Percentiles rank a stretch among this genome's conserved stretches.
These are phyloP conservation scores for Suhomyces wounanorum DNA, from an alignment of 1,139 yeast species.

Conservation along the genomic window DNA sequence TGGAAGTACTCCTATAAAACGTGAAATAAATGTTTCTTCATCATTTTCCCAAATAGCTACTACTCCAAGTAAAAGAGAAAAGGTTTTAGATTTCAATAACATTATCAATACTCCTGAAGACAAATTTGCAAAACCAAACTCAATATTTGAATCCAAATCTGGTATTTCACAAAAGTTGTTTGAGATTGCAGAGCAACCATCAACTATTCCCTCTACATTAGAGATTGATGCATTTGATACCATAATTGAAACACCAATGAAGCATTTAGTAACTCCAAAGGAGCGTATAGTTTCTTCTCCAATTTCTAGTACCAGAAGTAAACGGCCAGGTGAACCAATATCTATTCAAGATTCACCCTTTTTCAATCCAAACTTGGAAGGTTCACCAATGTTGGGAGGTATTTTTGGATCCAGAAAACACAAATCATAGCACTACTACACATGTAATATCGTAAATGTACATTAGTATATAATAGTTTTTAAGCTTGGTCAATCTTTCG, in stretches of 20 bases:
- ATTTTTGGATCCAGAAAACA: conserved; percentile 4
- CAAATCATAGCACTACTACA: background rate
- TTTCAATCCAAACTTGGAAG: conserved; percentile 25
- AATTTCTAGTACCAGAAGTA: conserved; percentile 12
- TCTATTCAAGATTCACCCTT: conserved; percentile 36
- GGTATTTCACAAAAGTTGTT: conserved; percentile 7
- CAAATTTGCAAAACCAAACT: conserved; percentile 5
- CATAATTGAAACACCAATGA: conserved; percentile 2
- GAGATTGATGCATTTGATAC: background rate
- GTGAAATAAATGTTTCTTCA: background rate
- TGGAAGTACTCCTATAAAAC: conserved; percentile 6
- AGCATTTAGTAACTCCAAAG: conserved; percentile 7
- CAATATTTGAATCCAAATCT: background rate
- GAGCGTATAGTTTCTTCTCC: conserved; percentile 24
- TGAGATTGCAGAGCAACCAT: conserved; percentile 1
- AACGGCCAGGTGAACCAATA: conserved; percentile 41
- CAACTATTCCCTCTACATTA: background rate
- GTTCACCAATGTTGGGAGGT: conserved; percentile 21
- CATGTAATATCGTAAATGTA: conserved; percentile 3
- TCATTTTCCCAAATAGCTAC: conserved; percentile 1
- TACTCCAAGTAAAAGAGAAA: conserved; percentile 10
- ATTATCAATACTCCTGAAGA: conserved; percentile 15
- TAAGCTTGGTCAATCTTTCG: background rate
- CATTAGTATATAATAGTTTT: conserved; percentile 10
- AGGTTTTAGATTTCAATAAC: conserved; percentile 4